These are phyloP conservation scores for Hibiscus tridactylites DNA, from an alignment of 345 rosid genomes.

Conservation along the genomic window DNA sequence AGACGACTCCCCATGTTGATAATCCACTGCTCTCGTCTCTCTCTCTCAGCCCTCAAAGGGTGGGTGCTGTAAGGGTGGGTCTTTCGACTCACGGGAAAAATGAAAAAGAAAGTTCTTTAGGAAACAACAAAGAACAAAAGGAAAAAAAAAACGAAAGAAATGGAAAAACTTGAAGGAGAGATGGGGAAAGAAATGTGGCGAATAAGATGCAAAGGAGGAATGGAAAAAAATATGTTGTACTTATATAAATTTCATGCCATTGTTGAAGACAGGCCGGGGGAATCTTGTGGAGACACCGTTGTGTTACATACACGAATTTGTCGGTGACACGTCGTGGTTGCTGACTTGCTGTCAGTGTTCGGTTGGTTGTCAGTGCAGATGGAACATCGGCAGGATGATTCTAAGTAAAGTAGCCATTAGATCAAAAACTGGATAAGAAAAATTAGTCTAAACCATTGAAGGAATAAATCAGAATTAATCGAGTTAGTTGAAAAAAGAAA, in stretches of 20 bases:
- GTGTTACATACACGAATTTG: conserved; percentile 21
- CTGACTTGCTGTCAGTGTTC: conserved; percentile 6
- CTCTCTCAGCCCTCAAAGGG: conserved; percentile 10
- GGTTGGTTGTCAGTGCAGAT: conserved; percentile 19
- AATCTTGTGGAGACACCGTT: not conserved
- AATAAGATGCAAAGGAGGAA: conserved; percentile 4
- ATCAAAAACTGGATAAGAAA: too few relatives aligned
- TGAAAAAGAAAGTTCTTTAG: not conserved
- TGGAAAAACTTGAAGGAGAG: conserved; percentile 3
- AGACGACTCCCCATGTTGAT: conserved; percentile 56
- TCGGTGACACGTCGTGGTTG: conserved; percentile 32
- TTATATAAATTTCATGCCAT: not conserved
- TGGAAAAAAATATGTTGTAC: not conserved
- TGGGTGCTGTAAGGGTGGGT: not conserved
- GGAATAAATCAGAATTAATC: too few relatives aligned
- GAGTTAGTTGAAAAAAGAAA: too few relatives aligned
- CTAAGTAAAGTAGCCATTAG: too few relatives aligned
- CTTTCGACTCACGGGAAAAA: not conserved
- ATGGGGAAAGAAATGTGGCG: conserved; percentile 43
- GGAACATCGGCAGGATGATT: not conserved
- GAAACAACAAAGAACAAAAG: not conserved
- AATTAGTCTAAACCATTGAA: too few relatives aligned
- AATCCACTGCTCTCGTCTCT: conserved; percentile 19
- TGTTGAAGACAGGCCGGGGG: not conserved
- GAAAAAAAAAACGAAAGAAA: not conserved